Percentiles rank a stretch among this genome's conserved stretches.
phyloP scores from a whole-genome alignment of 1,284 basidiomycete species.

The Tilletia caries region DNA sequence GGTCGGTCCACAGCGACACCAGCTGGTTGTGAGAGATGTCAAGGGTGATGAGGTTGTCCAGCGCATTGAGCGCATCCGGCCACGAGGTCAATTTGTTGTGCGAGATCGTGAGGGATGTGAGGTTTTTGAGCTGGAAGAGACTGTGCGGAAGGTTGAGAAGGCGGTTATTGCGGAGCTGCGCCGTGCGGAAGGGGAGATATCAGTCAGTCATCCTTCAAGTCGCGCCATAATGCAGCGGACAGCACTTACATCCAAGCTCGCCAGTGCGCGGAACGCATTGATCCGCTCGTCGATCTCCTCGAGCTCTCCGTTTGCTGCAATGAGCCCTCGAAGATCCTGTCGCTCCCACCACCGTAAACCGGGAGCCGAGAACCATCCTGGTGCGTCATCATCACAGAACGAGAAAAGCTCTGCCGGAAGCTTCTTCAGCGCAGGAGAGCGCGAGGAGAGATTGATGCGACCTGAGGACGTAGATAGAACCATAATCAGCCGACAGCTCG shows the following conservation, averaged over 20 bases:
- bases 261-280: slow-evolving; percentile 33
- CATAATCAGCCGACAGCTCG: too few relatives aligned
- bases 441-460: slow-evolving; percentile 33
- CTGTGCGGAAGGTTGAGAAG: slow-evolving; percentile 28
- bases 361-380: slow-evolving; percentile 32
- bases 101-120: slow-evolving; percentile 40
- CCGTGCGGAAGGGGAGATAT: neutral
- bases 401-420: slow-evolving; percentile 30
- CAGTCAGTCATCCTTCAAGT: neutral
- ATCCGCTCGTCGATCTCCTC: slow-evolving; percentile 30
- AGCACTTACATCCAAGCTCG: slow-evolving; percentile 30
- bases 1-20: slow-evolving; percentile 33
- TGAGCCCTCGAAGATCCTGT: slow-evolving; percentile 31
- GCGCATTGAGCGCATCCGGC: slow-evolving; percentile 33
- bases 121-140: slow-evolving; percentile 31
- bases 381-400: slow-evolving; percentile 36
- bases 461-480: slow-evolving; percentile 13
- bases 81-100: slow-evolving; percentile 35
- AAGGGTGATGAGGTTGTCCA: slow-evolving; percentile 38
- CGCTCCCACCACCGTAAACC: slow-evolving; percentile 42
- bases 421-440: slow-evolving; percentile 29
- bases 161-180: slow-evolving; percentile 37
- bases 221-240: neutral
- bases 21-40: slow-evolving; percentile 46
- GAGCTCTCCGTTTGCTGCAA: slow-evolving; percentile 38